Evolutionary conservation across 169 alveolate genomes (phyloP).

Genomic region (Cryptosporidium viatorum): DNA sequence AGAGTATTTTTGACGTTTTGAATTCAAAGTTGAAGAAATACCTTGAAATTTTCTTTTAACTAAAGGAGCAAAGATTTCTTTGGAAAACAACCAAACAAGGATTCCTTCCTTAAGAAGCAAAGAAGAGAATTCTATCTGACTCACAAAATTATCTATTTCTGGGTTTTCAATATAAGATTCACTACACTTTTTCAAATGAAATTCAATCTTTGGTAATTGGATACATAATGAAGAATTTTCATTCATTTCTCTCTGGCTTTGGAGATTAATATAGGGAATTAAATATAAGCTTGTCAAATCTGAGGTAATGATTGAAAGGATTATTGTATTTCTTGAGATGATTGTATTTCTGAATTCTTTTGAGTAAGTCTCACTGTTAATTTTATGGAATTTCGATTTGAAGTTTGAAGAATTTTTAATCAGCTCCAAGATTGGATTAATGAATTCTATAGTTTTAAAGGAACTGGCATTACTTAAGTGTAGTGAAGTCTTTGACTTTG

Average conservation of each 20-base stretch:
- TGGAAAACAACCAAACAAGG: background rate
- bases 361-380: background rate
- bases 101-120: background rate
- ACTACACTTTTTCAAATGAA: background rate
- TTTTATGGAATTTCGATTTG: background rate
- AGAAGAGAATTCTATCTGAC: background rate
- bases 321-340: background rate
- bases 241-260: background rate
- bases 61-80: background rate
- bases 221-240: slow-evolving; percentile 27
- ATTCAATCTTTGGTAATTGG: slow-evolving; percentile 14
- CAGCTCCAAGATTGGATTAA: slow-evolving; percentile 9
- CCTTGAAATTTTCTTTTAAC: background rate
- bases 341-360: background rate
- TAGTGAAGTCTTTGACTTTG: background rate
- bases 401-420: background rate
- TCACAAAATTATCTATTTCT: background rate
- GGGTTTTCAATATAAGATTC: background rate
- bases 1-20: background rate
- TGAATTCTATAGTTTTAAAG: background rate
- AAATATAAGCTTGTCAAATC: background rate
- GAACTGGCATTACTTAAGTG: slow-evolving; percentile 16
- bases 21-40: background rate
- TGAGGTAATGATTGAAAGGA: background rate
- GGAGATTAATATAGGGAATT: background rate